These are phyloP conservation scores for Gloeostereum incarnatum DNA, from an alignment of 768 basidiomycete species.

Conservation along the genomic window DNA sequence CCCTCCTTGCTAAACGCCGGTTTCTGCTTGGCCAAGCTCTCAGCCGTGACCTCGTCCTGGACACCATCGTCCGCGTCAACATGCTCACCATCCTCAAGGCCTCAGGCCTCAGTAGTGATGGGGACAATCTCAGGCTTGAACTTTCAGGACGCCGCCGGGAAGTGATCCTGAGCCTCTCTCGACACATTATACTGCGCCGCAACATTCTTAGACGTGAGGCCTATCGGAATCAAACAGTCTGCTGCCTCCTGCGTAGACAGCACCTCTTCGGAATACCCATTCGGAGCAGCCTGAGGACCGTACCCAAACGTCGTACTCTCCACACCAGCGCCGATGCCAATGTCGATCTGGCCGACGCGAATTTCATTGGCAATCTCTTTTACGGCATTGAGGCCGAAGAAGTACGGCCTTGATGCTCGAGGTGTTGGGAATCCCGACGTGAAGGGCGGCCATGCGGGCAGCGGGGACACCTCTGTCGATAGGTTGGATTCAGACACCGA, in stretches of 20 bases:
- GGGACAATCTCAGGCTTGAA: conserved; percentile 83
- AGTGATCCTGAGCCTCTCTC: conserved; percentile 72
- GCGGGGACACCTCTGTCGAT: conserved; percentile 57
- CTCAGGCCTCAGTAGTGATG: conserved; percentile 62
- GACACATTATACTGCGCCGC: conserved; percentile 67
- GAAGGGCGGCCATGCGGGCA: conserved; percentile 82
- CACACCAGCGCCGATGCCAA: conserved; percentile 85
- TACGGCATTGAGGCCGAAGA: conserved; percentile 76
- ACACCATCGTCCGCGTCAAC: conserved; percentile 84
- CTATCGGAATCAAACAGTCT: conserved; percentile 85
- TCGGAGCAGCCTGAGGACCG: conserved; percentile 46
- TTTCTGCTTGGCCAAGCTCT: conserved; percentile 73
- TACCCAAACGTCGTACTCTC: conserved; percentile 84
- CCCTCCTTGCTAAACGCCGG: conserved; percentile 77
- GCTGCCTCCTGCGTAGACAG: conserved; percentile 58
- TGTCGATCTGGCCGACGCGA: conserved; percentile 68
- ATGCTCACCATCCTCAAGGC: conserved; percentile 57
- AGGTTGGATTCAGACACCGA: neutral
- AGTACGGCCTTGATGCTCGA: conserved; percentile 75
- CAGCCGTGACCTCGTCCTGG: conserved; percentile 75
- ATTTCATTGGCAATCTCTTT: conserved; percentile 81
- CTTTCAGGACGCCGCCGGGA: conserved; percentile 75
- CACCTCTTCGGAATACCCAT: conserved; percentile 56
- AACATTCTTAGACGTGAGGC: conserved; percentile 92
- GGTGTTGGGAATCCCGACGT: conserved; percentile 76